Evolutionary conservation across 2,329 filamentous ascomycete species (phyloP).

Genomic region (Fusarium sp.): DNA sequence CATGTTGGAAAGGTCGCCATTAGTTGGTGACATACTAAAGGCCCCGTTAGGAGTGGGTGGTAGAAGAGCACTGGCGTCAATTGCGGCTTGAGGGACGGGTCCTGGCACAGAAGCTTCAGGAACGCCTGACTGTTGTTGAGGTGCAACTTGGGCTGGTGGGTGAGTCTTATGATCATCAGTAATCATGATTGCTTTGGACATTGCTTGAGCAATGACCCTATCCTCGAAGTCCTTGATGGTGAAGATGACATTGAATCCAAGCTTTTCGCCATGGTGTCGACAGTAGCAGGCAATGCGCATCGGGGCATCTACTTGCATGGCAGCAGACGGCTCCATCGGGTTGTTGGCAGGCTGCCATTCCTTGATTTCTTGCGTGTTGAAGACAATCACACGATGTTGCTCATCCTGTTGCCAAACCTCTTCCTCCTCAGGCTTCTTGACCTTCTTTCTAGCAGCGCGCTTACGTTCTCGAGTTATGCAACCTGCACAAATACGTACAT

Average conservation of each 20-base stretch:
- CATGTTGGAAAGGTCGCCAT: conserved; percentile 71
- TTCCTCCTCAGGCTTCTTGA: conserved; percentile 93
- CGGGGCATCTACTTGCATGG: conserved; percentile 83
- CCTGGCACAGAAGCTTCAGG: conserved; percentile 44
- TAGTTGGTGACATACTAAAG: conserved; percentile 70
- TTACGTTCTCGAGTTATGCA: conserved; percentile 94
- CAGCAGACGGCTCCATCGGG: conserved; percentile 65
- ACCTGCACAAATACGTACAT: conserved; percentile 90
- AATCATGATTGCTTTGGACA: conserved; percentile 92
- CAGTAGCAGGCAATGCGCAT: conserved; percentile 99
- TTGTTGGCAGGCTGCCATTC: conserved; percentile 78
- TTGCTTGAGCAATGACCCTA: conserved; percentile 82
- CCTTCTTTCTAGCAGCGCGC: conserved; percentile 90
- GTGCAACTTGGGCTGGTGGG: conserved; percentile 48
- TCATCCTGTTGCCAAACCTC: conserved; percentile 87
- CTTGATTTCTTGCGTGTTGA: conserved; percentile 89
- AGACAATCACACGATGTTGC: conserved; percentile 84
- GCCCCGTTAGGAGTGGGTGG: conserved; percentile 53
- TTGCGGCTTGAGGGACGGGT: conserved; percentile 33
- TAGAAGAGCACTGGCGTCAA: conserved; percentile 52
- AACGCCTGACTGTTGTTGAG: conserved; percentile 47
- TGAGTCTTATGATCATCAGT: conserved; percentile 98
- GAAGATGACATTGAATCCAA: conserved; percentile 93
- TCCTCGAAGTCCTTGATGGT: conserved; percentile 87
- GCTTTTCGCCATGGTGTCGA: conserved; percentile 92